Conservation (phyloP, 139 green algal species). For the Chlamydomonas eustigma region DNA sequence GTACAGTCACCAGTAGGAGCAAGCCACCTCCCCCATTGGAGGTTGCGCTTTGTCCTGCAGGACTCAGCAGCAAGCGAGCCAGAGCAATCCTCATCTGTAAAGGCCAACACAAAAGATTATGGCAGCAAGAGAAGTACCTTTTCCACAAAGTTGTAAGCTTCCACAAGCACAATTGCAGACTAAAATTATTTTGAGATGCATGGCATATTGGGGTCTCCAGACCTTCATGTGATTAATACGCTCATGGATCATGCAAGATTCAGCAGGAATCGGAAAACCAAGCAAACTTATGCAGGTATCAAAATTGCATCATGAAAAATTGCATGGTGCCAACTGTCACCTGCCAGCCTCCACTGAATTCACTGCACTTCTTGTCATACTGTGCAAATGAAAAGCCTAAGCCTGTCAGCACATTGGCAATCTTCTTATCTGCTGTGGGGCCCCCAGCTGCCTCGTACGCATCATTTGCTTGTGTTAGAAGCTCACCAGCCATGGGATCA, state of each 20-base stretch:
- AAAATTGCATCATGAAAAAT: no score
- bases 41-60: conserved; percentile 43
- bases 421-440: conserved; percentile 49
- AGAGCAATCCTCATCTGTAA: conserved; percentile 74
- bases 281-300: no score
- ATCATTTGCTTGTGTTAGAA: conserved; percentile 21
- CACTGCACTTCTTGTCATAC: conserved; percentile 41
- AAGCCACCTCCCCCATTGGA: conserved; percentile 22
- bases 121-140: no score
- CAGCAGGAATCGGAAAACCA: no score
- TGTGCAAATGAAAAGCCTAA: conserved; percentile 55
- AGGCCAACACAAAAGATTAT: background rate
- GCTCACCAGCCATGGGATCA: conserved; percentile 14
- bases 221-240: no score
- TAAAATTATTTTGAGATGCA: no score
- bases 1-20: conserved; percentile 47
- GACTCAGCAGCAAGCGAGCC: conserved; percentile 61
- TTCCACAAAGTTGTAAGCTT: no score
- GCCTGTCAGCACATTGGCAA: conserved; percentile 54
- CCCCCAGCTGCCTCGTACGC: conserved; percentile 37
- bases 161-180: no score
- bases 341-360: conserved; percentile 69
- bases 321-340: no score
- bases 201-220: no score
- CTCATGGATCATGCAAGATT: no score